Evolutionary conservation across 306 rosid genomes (phyloP), one percentile per base, ranked within the genome.

Genomic region (Quercus bicolor): DNA sequence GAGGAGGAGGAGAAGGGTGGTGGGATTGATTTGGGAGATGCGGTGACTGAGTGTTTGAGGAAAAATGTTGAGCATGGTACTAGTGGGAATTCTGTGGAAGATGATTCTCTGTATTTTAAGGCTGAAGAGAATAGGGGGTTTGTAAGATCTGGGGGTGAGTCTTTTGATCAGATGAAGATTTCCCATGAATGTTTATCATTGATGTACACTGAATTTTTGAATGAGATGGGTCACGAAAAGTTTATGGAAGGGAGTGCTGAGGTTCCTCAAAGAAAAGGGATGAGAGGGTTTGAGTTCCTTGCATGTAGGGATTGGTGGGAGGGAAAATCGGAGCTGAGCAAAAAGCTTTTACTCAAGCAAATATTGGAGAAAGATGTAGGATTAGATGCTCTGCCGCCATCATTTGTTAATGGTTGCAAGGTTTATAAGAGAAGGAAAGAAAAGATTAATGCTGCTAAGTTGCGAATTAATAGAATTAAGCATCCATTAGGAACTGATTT

Each of bases 321-420:
- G 81, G 98, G 94, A 26, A 85, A 90, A 73, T 89, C 98, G n/a
- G 93, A 84, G 26, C 66, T 91, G 78, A 91, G 91, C 86, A 88
- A 83, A 77, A 88, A 89, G 84, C 94, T 91, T 80, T 62, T 90
- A 18, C 88, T 91, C 43, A 79, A 86, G 78, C 81, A 81, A 14
- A 74, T 90, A 68, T 75, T 90, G 77, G 91, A 87, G 78, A 90
- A 81, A 68, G 98, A 93, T 72, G 87, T 93, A 6, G 98, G 98
- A 37, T 70, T 88, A 70, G 89, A 93, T 61, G 70, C 84, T 45
- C 54, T 87, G 88, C 98, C 98, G 1, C 97, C 98, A 4, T 88
- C 97, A 37, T 93, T 85, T 83, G 83, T 85, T 33, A 56, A 78
- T 13, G 87, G 82, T 71, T 81, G 90, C 79, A 61, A 59, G 82